A percentile compares a stretch with the other conserved stretches of the same genome.
These are phyloP conservation scores for Trypanosomatidae sp. DNA, from an alignment of 208 protist species.

Conservation along the genomic window DNA sequence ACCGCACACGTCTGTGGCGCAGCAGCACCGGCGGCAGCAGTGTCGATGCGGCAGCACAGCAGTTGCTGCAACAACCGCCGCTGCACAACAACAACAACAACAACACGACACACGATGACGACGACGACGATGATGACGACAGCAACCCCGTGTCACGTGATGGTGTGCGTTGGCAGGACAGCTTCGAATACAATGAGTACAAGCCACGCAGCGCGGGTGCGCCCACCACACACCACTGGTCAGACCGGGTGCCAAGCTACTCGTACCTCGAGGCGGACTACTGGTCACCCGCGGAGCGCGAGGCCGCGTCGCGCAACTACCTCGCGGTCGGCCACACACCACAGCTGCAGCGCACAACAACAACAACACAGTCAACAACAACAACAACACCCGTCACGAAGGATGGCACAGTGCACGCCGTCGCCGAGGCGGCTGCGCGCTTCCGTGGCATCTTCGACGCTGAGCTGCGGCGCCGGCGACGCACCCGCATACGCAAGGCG, in stretches of 20 bases:
- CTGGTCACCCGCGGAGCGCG: conserved; percentile 2
- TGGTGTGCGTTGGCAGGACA: conserved; percentile 43
- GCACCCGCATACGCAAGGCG: conserved; percentile 44
- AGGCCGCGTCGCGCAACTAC: conserved; percentile 21
- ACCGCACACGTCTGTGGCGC: too few relatives aligned
- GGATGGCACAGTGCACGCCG: conserved; percentile 1
- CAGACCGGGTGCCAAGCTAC: conserved; percentile 50
- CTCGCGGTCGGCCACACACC: conserved; percentile 42
- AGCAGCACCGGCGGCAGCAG: too few relatives aligned
- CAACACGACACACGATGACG: background rate
- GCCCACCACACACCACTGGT: conserved; percentile 56
- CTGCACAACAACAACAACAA: background rate
- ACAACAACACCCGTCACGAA: background rate
- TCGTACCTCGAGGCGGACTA: conserved; percentile 60
- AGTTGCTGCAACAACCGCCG: background rate
- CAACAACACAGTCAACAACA: background rate
- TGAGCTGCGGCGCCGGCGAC: conserved; percentile 41
- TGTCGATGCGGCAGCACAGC: background rate
- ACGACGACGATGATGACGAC: conserved; percentile 1
- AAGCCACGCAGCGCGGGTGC: conserved; percentile 20
- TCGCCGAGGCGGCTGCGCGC: conserved; percentile 7
- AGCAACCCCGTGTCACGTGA: background rate
- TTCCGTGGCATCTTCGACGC: conserved; percentile 37
- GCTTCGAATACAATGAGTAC: conserved; percentile 74
- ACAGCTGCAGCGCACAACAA: background rate